A percentile compares a stretch with the other conserved stretches of the same genome.
Evolutionary conservation across 1,139 yeast genomes (phyloP).

Genomic region (Taphrina betulina): DNA sequence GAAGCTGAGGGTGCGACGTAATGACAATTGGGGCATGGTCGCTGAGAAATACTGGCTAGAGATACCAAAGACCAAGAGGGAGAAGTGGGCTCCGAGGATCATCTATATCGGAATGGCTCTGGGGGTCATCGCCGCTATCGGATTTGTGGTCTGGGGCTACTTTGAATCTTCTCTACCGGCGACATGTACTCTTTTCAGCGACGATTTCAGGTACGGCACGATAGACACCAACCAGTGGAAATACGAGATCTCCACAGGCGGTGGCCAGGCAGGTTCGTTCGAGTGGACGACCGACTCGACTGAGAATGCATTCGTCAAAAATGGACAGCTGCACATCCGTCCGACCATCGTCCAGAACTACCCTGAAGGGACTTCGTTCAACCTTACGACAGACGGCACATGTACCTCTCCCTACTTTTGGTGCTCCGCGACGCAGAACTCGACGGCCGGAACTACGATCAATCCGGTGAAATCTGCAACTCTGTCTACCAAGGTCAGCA

Average conservation of each 20-base stretch:
- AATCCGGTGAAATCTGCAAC: slow-evolving; percentile 38
- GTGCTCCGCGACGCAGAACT: slow-evolving; percentile 35
- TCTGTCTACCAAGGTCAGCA: slow-evolving; percentile 34
- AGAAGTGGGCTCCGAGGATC: slow-evolving; percentile 14
- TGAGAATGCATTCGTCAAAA: slow-evolving; percentile 35
- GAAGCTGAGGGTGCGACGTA: slow-evolving; percentile 4
- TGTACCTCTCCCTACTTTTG: slow-evolving; percentile 33
- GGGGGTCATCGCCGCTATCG: slow-evolving; percentile 7
- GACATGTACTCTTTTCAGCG: slow-evolving; percentile 34
- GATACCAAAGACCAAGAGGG: slow-evolving; percentile 9
- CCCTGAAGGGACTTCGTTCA: slow-evolving; percentile 36
- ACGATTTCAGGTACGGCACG: slow-evolving; percentile 33
- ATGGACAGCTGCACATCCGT: slow-evolving; percentile 35
- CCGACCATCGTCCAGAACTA: slow-evolving; percentile 36
- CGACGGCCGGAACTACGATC: slow-evolving; percentile 32
- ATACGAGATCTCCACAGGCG: slow-evolving; percentile 36
- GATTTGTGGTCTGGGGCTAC: slow-evolving; percentile 20
- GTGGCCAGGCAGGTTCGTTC: slow-evolving; percentile 36
- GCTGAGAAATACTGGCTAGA: slow-evolving; percentile 24
- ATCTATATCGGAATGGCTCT: slow-evolving; percentile 16
- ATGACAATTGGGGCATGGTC: slow-evolving; percentile 25
- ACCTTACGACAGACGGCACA: slow-evolving; percentile 35
- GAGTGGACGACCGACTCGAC: slow-evolving; percentile 36
- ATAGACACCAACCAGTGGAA: slow-evolving; percentile 33
- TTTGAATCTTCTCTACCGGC: slow-evolving; percentile 15